These are phyloP conservation scores for Hypoxylon perforatum DNA, from an alignment of 495 filamentous ascomycete genomes.

Conservation along the genomic window DNA sequence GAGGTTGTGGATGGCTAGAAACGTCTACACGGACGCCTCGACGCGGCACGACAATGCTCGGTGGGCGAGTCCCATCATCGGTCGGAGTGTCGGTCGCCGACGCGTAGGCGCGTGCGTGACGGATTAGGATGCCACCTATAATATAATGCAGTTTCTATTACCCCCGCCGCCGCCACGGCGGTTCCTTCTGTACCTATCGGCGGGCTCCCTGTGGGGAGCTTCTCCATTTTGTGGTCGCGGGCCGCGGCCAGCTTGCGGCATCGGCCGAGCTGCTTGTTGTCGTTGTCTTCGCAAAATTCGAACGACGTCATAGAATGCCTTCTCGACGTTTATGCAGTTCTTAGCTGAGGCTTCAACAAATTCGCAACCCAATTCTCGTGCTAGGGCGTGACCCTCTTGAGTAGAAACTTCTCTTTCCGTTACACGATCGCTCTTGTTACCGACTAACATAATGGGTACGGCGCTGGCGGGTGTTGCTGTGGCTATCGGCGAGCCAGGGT, in stretches of 20 bases:
- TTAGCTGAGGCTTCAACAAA: constrained; percentile 99
- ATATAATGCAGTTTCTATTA: constrained; percentile 35
- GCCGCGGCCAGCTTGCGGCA: constrained; percentile 42
- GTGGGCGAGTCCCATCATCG: constrained; percentile 24
- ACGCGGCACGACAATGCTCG: constrained; percentile 17
- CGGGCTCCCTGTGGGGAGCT: constrained; percentile 29
- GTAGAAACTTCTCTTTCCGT: constrained; percentile 96
- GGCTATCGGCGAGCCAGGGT: constrained; percentile 68
- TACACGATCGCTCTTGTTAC: constrained; percentile 96
- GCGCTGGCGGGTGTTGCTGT: constrained; percentile 66
- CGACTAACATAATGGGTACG: constrained; percentile 96
- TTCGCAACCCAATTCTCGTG: constrained; percentile 92
- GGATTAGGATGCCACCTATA: constrained; percentile 29
- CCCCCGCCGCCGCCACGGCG: constrained; percentile 27
- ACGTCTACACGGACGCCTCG: constrained; percentile 6
- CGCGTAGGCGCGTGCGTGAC: constrained; percentile 21
- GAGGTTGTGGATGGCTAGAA: constrained; percentile 3
- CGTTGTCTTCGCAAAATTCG: constrained; percentile 86
- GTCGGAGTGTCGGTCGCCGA: constrained; percentile 20
- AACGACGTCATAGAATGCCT: constrained; percentile 98
- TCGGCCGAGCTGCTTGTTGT: constrained; percentile 60
- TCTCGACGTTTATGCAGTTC: constrained; percentile 98
- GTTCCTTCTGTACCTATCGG: constrained; percentile 31
- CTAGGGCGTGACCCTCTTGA: constrained; percentile 92
- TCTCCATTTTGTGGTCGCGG: constrained; percentile 40